These are phyloP conservation scores for Trichoderma reesei DNA, from an alignment of 495 filamentous ascomycete species.

Conservation along the genomic window DNA sequence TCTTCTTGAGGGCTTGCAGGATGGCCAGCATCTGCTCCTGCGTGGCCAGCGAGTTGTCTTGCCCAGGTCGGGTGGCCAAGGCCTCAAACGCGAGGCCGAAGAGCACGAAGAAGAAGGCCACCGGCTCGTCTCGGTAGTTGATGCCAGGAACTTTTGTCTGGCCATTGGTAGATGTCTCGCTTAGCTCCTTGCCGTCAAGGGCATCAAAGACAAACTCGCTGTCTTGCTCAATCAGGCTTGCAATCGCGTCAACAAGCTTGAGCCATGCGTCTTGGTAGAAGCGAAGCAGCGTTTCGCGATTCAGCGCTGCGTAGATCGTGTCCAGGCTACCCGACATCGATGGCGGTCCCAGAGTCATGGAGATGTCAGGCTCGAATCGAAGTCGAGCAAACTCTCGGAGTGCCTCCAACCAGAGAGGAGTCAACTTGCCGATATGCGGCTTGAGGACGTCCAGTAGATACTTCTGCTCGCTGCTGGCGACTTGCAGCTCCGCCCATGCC, in stretches of 20 bases:
- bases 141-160: slow-evolving; percentile 56
- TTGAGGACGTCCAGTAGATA: slow-evolving; percentile 84
- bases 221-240: slow-evolving; percentile 93
- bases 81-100: slow-evolving; percentile 96
- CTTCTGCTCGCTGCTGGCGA: slow-evolving; percentile 85
- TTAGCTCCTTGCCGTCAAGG: slow-evolving; percentile 71
- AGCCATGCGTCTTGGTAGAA: slow-evolving; percentile 99
- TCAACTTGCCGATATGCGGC: slow-evolving; percentile 79
- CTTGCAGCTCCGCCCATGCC: slow-evolving; percentile 98
- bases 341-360: slow-evolving; percentile 66
- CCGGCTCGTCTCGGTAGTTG: slow-evolving; percentile 94
- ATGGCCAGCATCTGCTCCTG: slow-evolving; percentile 82
- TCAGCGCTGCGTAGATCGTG: slow-evolving; percentile 84
- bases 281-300: slow-evolving; percentile 83
- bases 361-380: slow-evolving; percentile 94
- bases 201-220: slow-evolving; percentile 97
- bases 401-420: slow-evolving; percentile 87
- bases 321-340: slow-evolving; percentile 72
- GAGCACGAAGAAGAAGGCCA: slow-evolving; percentile 97
- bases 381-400: slow-evolving; percentile 88
- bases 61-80: slow-evolving; percentile 63
- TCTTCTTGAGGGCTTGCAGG: slow-evolving; percentile 85
- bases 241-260: slow-evolving; percentile 93
- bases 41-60: slow-evolving; percentile 57
- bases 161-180: slow-evolving; percentile 40